Evolutionary conservation across 345 rosid species (phyloP), one percentile per base, ranked within the genome.

Genomic region (Ceriops decandra): DNA sequence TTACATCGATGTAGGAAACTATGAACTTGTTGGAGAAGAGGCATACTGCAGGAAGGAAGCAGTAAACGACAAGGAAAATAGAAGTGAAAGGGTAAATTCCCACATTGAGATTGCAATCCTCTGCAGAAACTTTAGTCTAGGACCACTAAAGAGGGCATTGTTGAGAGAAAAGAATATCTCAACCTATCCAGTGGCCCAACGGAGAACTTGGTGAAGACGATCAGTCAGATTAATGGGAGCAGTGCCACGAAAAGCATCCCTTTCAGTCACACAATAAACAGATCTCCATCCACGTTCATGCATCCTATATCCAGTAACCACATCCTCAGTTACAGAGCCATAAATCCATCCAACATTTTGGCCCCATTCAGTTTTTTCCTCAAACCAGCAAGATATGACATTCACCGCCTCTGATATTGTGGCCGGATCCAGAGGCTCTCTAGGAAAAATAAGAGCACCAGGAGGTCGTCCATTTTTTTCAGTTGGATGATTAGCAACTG

Each of bases 351-450:
- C 97, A 1, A 89, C 76, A 35, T 71, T 71, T 62, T 65, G 72
- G 30, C 97, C 96, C 96, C 96, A 89, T 75, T 87, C 93, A 0
- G 93, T 91, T 72, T 91, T 91, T 66, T 87, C 96, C 74, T 91
- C 97, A 5, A 83, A 89, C 96, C 96, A 89, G 84, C 91, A 87
- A 0, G 97, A 89, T 54, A 91, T 85, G 64, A 86, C 91, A 74
- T 82, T 70, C 58, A 91, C 79, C n/a, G 96, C 96, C 70, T 89
- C 97, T 1, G 81, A 83, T 9, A 91, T 87, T 1, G 79, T 79
- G 9, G 79, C 61, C 1, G 76, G 73, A 73, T 79, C 78, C 2
- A 91, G 88, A 52, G 85, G 91, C 64, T 76, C 75, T 19, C 90
- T 81, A 38, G 81, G 79, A 17, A 46, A 38, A 4, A 75, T 83